Conservation (phyloP, 2,329 filamentous ascomycete species). For the Alternaria sp. region DNA sequence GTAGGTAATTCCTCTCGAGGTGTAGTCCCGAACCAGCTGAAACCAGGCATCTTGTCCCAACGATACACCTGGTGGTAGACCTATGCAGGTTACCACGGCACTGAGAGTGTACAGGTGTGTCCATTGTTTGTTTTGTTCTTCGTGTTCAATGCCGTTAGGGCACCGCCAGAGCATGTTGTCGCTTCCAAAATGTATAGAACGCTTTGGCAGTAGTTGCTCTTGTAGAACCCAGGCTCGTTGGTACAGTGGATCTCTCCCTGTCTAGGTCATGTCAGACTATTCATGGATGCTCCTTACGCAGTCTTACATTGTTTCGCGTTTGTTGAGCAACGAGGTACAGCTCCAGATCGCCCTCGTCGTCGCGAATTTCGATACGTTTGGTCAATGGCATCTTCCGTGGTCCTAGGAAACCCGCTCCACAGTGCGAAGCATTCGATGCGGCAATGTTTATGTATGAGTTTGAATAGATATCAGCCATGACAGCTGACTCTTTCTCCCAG, state of each 20-base stretch:
- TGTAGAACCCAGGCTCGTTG: constrained; percentile 3
- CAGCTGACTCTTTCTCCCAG: constrained; percentile 17
- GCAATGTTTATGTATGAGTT: constrained; percentile 5
- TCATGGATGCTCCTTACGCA: too few species aligned
- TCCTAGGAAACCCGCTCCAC: constrained; percentile 14
- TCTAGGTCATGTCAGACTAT: not conserved
- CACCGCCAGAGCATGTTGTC: constrained; percentile 2
- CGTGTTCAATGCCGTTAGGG: not conserved
- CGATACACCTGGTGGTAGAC: not conserved
- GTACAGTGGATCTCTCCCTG: not conserved
- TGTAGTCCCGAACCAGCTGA: constrained; percentile 13
- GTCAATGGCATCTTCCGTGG: constrained; percentile 1
- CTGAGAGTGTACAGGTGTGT: constrained; percentile 1
- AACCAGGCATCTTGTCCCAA: constrained; percentile 4
- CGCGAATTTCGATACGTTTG: constrained; percentile 2
- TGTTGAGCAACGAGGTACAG: constrained; percentile 6
- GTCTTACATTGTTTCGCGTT: not conserved
- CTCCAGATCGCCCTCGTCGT: not conserved
- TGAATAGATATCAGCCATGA: constrained; percentile 14
- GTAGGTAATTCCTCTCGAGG: constrained; percentile 17
- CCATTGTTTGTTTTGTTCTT: not conserved
- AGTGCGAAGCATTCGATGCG: constrained; percentile 10
- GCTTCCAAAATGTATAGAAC: constrained; percentile 1
- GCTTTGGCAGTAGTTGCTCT: not conserved
- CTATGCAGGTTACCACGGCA: not conserved